Evolutionary conservation across 1,284 basidiomycete species (phyloP), one percentile per base, ranked within the genome.

Genomic region (Microbotryum lychnidis-dioicae): DNA sequence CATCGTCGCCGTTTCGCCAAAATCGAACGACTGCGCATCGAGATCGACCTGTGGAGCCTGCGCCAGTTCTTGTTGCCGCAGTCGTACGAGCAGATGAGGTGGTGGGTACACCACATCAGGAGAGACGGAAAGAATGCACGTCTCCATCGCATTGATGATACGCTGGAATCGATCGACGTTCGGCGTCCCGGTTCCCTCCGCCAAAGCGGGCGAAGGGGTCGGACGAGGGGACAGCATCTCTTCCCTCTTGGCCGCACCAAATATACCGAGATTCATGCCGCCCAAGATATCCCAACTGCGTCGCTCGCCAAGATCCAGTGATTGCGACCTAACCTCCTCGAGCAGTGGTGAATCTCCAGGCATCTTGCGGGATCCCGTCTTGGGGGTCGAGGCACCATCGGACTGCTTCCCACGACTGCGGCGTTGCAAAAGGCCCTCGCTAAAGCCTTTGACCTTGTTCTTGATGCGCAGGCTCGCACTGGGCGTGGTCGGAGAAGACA

Each of bases 71-170:
- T 68, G 65, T 50, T 66, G 54, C 6, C 67, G 62, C 6, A 68
- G 60, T 6, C 67, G 59, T 16, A 62, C 59, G 45, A 68, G 65
- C 4, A 68, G 58, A 16, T 66, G 65, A 16, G 67, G 67, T 1
- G 67, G 67, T 42, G 65, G 67, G 33, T 60, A 68, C 18, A 66
- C 50, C 27, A 68, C 65, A 48, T 61, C 53, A 3, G 64, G 64
- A 2, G 64, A 66, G 7, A 60, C 56, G 7, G 65, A 66, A 2
- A 68, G 56, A 9, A 64, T 55, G 23, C 58, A 63, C 9, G 23
- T 8, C 12, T 63, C 60, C 31, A 68, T 59, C 23, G 64, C 57
- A 33, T 60, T 50, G 44, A 68, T 62, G 20, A 68, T 65, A 21
- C 61, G 62, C 59, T 68, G 60, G 48, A 68, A 68, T 3, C 65